phyloP scores from a whole-genome alignment of 352 stramenopile genomes.

The Pythium aphanidermatum region DNA sequence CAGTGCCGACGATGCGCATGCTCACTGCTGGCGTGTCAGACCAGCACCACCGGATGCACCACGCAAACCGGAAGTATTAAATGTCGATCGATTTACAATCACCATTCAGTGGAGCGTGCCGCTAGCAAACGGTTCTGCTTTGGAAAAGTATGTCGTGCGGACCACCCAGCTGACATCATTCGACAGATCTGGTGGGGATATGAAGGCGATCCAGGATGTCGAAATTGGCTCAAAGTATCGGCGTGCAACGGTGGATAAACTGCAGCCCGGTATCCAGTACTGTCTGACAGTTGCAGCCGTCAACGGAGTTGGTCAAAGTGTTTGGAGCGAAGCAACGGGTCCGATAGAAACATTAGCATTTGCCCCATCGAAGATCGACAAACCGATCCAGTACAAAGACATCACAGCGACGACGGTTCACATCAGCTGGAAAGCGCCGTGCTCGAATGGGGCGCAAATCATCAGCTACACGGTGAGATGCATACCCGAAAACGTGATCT shows the following conservation, averaged over 20 bases:
- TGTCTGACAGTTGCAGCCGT: constrained; percentile 41
- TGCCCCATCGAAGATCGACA: constrained; percentile 41
- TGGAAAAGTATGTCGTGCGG: constrained; percentile 47
- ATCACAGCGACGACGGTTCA: constrained; percentile 31
- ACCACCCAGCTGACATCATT: constrained; percentile 35
- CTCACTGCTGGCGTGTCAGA: constrained; percentile 43
- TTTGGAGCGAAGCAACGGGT: constrained; percentile 36
- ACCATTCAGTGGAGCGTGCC: constrained; percentile 38
- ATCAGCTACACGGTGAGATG: constrained; percentile 49
- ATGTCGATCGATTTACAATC: constrained; percentile 43
- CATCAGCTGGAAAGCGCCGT: constrained; percentile 43
- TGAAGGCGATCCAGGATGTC: constrained; percentile 22
- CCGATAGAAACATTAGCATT: constrained; percentile 57
- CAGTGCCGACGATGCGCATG: constrained; percentile 39
- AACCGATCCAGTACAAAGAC: constrained; percentile 28
- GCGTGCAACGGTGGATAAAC: constrained; percentile 27
- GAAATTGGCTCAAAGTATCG: constrained; percentile 39
- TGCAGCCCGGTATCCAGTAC: constrained; percentile 57
- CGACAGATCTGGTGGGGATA: constrained; percentile 18
- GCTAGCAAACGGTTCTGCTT: constrained; percentile 47
- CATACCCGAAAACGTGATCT: constrained; percentile 40
- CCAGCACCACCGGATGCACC: constrained; percentile 43
- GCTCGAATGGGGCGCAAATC: constrained; percentile 51
- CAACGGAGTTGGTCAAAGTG: constrained; percentile 38
- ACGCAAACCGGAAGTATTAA: constrained; percentile 16